Evolutionary conservation across 1,284 basidiomycete species (phyloP), one percentile per base, ranked within the genome.

Genomic region (Trametes pubescens): DNA sequence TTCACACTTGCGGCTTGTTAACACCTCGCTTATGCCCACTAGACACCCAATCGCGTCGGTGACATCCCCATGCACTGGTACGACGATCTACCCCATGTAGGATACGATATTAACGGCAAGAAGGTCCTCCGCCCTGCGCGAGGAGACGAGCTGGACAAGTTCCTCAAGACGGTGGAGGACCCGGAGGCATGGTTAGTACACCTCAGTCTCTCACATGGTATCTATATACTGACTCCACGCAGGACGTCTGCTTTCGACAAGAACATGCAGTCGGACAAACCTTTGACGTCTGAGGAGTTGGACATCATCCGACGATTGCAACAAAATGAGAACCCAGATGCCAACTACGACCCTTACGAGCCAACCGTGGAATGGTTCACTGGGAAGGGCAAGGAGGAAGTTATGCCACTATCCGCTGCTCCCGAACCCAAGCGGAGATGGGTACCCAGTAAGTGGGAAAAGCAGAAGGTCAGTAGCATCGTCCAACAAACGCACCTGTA

Each of bases 401-500:
- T 92, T 47, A 98, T 95, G 91, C 97, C 98, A 32, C 80, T 99
- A 21, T 94, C 92, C 34, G 89, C 88, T 44, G 92, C 93, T 18
- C 95, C 96, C 1, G 96, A 99, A 77, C 98, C 98, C 22, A 99
- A 99, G 80, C 87, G 95, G 57, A 87, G 98, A 59, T 99, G 97
- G 88, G 88, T 99, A 7, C 95, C 97, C 14, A 97, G 94, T 81
- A 99, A 98, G 84, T 99, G 98, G 98, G 98, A 99, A 81, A 98
- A 99, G 81, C 91, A 98, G 85, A 99, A 99, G 87, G 95, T 93
- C 71, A 64, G 78, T 51, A 32, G 29, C 16, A n/a, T 35, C 16
- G n/a, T n/a, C 16, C 4, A n/a, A 9, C 8, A 11, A 7, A 14
- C 22, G 9, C n/a, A 0, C 10, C 14, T 43, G 21, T 16, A 10